Base-by-base conservation (phyloP, 495 filamentous ascomycete genomes). In the Aspergillus cristatus region DNA sequence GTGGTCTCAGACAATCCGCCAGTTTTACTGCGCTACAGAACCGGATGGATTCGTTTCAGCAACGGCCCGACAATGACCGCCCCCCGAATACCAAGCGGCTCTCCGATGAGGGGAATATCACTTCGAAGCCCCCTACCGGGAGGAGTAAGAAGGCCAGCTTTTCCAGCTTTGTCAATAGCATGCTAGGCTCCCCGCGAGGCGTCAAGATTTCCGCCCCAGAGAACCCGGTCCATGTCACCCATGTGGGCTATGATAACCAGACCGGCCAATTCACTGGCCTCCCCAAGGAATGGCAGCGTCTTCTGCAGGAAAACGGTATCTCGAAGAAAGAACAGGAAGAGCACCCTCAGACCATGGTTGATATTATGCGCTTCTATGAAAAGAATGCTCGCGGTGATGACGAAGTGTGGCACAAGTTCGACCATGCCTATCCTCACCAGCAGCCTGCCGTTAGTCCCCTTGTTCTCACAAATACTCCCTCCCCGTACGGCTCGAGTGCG, bases 191-290 rank as follows among this genome's bases (percentile, higher is more conserved):
- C 17, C 91, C 84, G 28, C 82, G 87, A 46, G 83, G 83, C 43
- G 82, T 91, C 24, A 82, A 93, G 52, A 97, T 98, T 43, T 97
- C 91, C 5, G 81, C 85, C 7, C 91, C 91, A 29, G 88, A 94
- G 59, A 96, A 98, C 54, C 93, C 93, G 8, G 87, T 97, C 18
- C 91, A 98, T 57, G 82, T 98, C 37, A 98, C 93, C 30, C 91
- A 98, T 55, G 91, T 98, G 38, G 89, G 93, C 34, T 95, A 94
- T 57, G 89, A 98, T 59, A 94, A 93, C 63, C 75, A 86, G 47
- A 98, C 91, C 3, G 91, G 91, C 39, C 85, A 96, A 60, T 98
- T 95, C 58, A 98, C 91, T 25, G 91, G 91, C 43, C 68, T 98
- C 24, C 91, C 91, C 1, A 94, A 93, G 58, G 91, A 98, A 71